phyloP scores from a whole-genome alignment of 768 basidiomycete species.

The Lactarius sp. region DNA sequence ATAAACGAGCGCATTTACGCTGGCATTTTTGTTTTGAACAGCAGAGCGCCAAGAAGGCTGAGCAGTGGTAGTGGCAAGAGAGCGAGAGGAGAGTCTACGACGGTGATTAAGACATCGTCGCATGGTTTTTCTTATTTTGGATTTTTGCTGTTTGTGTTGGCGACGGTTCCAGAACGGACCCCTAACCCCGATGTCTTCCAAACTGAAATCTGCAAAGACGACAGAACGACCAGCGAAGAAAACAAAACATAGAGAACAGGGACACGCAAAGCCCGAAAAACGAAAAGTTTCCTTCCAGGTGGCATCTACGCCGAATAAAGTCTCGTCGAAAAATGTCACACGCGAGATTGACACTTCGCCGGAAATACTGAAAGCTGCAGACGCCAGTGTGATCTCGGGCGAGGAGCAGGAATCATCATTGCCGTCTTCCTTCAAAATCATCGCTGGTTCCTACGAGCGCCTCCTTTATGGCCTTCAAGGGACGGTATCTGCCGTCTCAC shows the following conservation, averaged over 20 bases:
- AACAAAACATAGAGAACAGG: conserved; percentile 7
- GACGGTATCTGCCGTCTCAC: conserved; percentile 38
- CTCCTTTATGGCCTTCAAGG: conserved; percentile 88
- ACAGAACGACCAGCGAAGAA: conserved; percentile 17
- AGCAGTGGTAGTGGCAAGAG: not conserved
- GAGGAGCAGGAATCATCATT: conserved; percentile 27
- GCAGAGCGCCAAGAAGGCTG: conserved; percentile 12
- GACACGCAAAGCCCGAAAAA: not conserved
- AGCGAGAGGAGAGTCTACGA: conserved; percentile 3
- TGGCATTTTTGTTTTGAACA: conserved; percentile 32
- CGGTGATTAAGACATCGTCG: conserved; percentile 17
- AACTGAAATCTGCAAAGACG: not conserved
- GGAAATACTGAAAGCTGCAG: conserved; percentile 21
- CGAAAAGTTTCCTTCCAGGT: not conserved
- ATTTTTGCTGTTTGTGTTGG: not conserved
- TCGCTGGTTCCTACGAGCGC: conserved; percentile 96
- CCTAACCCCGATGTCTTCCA: conserved; percentile 26
- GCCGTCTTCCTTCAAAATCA: conserved; percentile 71
- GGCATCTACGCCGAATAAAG: not conserved
- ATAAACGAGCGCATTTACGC: conserved; percentile 54
- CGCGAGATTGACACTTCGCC: conserved; percentile 19
- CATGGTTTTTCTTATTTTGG: conserved; percentile 5
- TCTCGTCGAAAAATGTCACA: conserved; percentile 27
- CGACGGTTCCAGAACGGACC: not conserved
- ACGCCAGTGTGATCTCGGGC: conserved; percentile 26